These are phyloP conservation scores for Cetradonia linearis DNA, from an alignment of 495 filamentous ascomycete species.

Conservation along the genomic window DNA sequence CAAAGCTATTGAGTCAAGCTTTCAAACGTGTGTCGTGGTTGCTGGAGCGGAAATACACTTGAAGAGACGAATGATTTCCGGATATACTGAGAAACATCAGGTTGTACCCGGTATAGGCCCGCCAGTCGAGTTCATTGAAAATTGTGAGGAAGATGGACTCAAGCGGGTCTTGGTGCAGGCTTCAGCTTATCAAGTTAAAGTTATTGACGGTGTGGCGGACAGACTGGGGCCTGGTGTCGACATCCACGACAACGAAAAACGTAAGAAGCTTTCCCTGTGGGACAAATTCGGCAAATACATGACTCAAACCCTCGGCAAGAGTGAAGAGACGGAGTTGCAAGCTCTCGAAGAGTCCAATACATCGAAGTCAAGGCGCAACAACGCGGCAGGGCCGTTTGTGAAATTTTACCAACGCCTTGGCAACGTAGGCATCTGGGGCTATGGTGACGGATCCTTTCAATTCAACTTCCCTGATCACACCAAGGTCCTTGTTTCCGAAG, in stretches of 20 bases:
- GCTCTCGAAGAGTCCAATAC: constrained; percentile 5
- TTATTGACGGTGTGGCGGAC: constrained; percentile 42
- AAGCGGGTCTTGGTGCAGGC: constrained; percentile 51
- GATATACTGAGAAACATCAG: constrained; percentile 48
- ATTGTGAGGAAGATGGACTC: constrained; percentile 55
- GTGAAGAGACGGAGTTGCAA: constrained; percentile 32
- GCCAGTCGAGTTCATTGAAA: constrained; percentile 74
- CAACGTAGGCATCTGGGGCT: constrained; percentile 82
- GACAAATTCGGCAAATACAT: constrained; percentile 94
- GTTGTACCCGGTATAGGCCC: constrained; percentile 53
- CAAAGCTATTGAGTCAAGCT: constrained; percentile 50
- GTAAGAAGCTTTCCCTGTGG: constrained; percentile 68
- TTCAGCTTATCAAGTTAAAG: constrained; percentile 45
- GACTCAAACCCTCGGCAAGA: constrained; percentile 50
- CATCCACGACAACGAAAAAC: constrained; percentile 57
- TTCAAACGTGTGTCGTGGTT: constrained; percentile 58
- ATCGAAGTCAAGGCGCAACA: constrained; percentile 16
- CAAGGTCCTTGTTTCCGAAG: constrained; percentile 70
- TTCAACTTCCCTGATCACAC: constrained; percentile 98
- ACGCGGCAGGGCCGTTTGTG: constrained; percentile 51
- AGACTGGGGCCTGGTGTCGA: constrained; percentile 43
- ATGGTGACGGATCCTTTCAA: constrained; percentile 75
- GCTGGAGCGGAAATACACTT: constrained; percentile 49
- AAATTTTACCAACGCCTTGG: constrained; percentile 85
- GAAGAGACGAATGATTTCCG: constrained; percentile 19